Conservation (phyloP, 2,329 filamentous ascomycete species). For the Pseudonectria buxi region DNA sequence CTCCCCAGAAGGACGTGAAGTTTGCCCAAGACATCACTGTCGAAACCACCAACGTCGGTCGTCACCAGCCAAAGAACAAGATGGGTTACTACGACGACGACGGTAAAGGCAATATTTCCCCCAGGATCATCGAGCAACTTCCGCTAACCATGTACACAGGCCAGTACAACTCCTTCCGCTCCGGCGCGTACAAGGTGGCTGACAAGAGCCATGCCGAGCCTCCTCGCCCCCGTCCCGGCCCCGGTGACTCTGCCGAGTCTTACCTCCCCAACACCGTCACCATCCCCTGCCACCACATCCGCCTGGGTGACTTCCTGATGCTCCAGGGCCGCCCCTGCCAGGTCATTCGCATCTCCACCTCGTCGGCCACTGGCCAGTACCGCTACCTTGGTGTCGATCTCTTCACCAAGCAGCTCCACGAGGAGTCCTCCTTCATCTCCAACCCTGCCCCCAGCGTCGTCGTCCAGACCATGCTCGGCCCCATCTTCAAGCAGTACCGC, state of each 20-base stretch:
- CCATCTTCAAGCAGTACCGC: constrained; percentile 99
- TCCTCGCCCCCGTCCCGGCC: constrained; percentile 23
- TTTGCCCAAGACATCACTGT: constrained; percentile 58
- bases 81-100: constrained; percentile 62
- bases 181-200: constrained; percentile 49
- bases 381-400: constrained; percentile 99
- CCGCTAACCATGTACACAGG: constrained; percentile 32
- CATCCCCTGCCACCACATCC: constrained; percentile 99
- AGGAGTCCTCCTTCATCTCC: constrained; percentile 96
- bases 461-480: constrained; percentile 98
- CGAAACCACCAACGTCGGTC: constrained; percentile 42
- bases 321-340: constrained; percentile 98
- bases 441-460: constrained; percentile 95
- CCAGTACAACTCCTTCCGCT: constrained; percentile 53
- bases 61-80: constrained; percentile 42
- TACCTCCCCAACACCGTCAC: constrained; percentile 76
- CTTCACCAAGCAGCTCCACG: constrained; percentile 99
- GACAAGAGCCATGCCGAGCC: constrained; percentile 37
- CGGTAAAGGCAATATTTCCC: constrained; percentile 35
- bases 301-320: constrained; percentile 96
- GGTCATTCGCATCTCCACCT: constrained; percentile 99
- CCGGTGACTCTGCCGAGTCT: constrained; percentile 24
- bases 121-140: constrained; percentile 2
- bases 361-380: constrained; percentile 96
- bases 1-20: constrained; percentile 50